Percentiles rank a stretch among this genome's conserved stretches.
phyloP scores from a whole-genome alignment of 2,329 filamentous ascomycete genomes.

The Fusarium torulosum region DNA sequence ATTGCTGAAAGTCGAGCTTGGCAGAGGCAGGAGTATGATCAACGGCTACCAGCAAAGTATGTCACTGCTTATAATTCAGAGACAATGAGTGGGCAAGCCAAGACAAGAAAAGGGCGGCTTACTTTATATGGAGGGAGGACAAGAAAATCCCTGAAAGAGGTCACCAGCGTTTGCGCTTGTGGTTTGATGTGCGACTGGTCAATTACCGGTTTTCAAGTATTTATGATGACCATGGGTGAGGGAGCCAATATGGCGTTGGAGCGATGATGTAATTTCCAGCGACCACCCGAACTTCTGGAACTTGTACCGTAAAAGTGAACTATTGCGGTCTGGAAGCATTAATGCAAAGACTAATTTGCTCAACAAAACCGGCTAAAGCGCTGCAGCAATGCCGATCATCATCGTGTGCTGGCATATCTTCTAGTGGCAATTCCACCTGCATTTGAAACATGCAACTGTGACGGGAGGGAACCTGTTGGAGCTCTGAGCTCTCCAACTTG shows the following conservation, averaged over 20 bases:
- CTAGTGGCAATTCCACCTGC: constrained; percentile 25
- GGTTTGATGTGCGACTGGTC: constrained; percentile 18
- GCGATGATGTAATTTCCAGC: constrained; percentile 47
- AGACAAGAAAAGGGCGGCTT: constrained; percentile 11
- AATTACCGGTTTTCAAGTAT: constrained; percentile 41
- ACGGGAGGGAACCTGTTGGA: constrained; percentile 28
- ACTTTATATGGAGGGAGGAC: constrained; percentile 15
- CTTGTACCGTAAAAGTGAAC: constrained; percentile 20
- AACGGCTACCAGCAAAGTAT: constrained; percentile 21
- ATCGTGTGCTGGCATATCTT: constrained; percentile 29
- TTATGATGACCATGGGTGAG: constrained; percentile 37
- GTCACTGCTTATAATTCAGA: constrained; percentile 18
- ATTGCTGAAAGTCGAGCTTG: constrained; percentile 6
- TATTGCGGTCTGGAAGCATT: constrained; percentile 15
- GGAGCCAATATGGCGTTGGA: constrained; percentile 30
- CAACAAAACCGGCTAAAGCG: constrained; percentile 28
- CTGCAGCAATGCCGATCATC: constrained; percentile 32
- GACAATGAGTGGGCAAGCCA: constrained; percentile 32
- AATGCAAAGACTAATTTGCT: constrained; percentile 12
- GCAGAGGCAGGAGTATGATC: constrained; percentile 2
- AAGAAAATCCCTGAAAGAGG: constrained; percentile 7
- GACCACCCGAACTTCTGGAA: constrained; percentile 30
- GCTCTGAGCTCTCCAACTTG: background rate
- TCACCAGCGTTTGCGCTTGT: constrained; percentile 6
- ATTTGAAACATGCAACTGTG: constrained; percentile 32